A percentile compares a stretch with the other conserved stretches of the same genome.
phyloP scores from a whole-genome alignment of 495 filamentous ascomycete genomes.

The Delitschia confertaspora region DNA sequence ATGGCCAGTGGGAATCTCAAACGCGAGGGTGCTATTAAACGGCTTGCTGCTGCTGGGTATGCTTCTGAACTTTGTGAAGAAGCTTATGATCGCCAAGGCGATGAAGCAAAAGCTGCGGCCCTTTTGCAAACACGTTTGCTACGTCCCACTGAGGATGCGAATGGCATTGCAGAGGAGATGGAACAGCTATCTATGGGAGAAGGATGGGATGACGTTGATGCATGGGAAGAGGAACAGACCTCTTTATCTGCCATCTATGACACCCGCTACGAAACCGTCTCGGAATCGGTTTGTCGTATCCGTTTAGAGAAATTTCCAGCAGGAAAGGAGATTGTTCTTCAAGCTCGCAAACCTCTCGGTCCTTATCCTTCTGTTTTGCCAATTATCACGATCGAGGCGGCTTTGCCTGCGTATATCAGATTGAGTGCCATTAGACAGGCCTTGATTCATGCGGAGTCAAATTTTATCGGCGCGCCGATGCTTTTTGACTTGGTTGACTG shows the following conservation, averaged over 20 bases:
- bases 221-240: conserved; percentile 80
- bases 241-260: conserved; percentile 74
- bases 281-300: conserved; percentile 56
- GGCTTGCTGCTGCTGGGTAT: conserved; percentile 76
- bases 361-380: conserved; percentile 68
- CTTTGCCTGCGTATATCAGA: conserved; percentile 84
- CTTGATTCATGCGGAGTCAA: conserved; percentile 55
- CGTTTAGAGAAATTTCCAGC: conserved; percentile 39
- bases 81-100: conserved; percentile 53
- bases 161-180: conserved; percentile 14
- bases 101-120: conserved; percentile 75
- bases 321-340: conserved; percentile 38
- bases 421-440: conserved; percentile 77
- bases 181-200: conserved; percentile 5
- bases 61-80: conserved; percentile 71
- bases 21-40: conserved; percentile 67
- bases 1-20: conserved; percentile 71
- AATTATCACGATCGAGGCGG: conserved; percentile 58
- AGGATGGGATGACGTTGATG: conserved; percentile 34
- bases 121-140: conserved; percentile 62
- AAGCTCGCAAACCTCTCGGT: conserved; percentile 45
- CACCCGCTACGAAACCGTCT: conserved; percentile 49
- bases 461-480: conserved; percentile 72
- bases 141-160: conserved; percentile 25
- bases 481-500: conserved; percentile 84